Evolutionary conservation across 495 filamentous ascomycete genomes (phyloP).

Genomic region (Daldinia decipiens): DNA sequence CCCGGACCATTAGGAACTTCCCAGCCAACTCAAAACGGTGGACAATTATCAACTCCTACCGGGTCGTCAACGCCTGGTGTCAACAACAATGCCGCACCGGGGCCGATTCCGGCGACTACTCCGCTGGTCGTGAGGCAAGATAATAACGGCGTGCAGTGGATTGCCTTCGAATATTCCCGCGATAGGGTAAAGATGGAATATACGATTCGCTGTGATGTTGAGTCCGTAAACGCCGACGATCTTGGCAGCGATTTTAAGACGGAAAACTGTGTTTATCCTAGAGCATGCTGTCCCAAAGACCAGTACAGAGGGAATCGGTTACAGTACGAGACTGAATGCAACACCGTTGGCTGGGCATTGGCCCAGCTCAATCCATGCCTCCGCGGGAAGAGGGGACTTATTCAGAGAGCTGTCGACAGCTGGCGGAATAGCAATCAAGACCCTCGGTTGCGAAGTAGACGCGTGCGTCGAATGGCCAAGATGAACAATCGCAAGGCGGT

Average conservation of each 20-base stretch:
- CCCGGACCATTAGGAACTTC: slow-evolving; percentile 63
- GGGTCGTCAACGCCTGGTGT: slow-evolving; percentile 59
- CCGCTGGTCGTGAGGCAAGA: slow-evolving; percentile 95
- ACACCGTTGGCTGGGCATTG: slow-evolving; percentile 95
- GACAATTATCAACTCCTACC: slow-evolving; percentile 63
- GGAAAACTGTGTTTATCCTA: slow-evolving; percentile 97
- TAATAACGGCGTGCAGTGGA: slow-evolving; percentile 98
- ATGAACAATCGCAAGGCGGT: slow-evolving; percentile 83
- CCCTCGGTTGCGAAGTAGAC: slow-evolving; percentile 84
- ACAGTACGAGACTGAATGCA: slow-evolving; percentile 98
- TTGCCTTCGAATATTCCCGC: slow-evolving; percentile 97
- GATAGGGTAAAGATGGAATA: slow-evolving; percentile 99
- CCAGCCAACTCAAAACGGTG: slow-evolving; percentile 59
- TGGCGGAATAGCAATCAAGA: slow-evolving; percentile 99
- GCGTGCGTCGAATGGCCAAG: slow-evolving; percentile 95
- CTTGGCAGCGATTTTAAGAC: slow-evolving; percentile 90
- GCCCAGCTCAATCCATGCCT: slow-evolving; percentile 91
- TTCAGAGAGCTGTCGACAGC: slow-evolving; percentile 96
- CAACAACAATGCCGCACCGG: slow-evolving; percentile 92
- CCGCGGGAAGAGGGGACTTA: slow-evolving; percentile 91
- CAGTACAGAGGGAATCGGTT: slow-evolving; percentile 95
- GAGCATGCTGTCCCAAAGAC: slow-evolving; percentile 94
- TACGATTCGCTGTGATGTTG: slow-evolving; percentile 96
- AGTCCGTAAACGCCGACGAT: slow-evolving; percentile 90
- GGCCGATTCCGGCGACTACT: slow-evolving; percentile 97